Conservation (phyloP, 2,329 filamentous ascomycete genomes). For the Blumeria graminis region DNA sequence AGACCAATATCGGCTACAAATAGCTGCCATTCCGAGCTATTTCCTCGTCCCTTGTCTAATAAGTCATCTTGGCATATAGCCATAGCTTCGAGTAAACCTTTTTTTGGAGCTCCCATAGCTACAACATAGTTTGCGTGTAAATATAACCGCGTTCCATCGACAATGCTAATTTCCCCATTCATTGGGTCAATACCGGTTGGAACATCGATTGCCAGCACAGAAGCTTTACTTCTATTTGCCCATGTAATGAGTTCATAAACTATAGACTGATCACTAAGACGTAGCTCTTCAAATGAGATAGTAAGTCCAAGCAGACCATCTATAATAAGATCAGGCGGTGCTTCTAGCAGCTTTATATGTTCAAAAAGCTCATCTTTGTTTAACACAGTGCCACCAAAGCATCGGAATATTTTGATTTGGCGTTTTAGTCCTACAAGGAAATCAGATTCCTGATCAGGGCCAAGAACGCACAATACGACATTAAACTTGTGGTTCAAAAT, state of each 20-base stretch:
- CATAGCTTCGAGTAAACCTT: slow-evolving; percentile 57
- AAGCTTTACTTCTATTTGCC: slow-evolving; percentile 70
- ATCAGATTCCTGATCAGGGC: slow-evolving; percentile 60
- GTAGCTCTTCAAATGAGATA: slow-evolving; percentile 68
- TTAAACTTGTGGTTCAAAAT: slow-evolving; percentile 62
- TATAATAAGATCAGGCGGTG: slow-evolving; percentile 56
- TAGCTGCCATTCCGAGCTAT: slow-evolving; percentile 38
- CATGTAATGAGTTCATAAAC: slow-evolving; percentile 82
- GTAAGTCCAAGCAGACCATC: slow-evolving; percentile 76
- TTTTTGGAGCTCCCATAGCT: slow-evolving; percentile 67
- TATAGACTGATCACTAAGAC: slow-evolving; percentile 57
- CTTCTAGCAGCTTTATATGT: slow-evolving; percentile 30
- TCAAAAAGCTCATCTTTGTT: slow-evolving; percentile 37
- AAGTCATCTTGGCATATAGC: slow-evolving; percentile 10
- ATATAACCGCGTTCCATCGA: slow-evolving; percentile 56
- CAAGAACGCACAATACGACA: slow-evolving; percentile 62
- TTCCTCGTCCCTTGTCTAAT: slow-evolving; percentile 11
- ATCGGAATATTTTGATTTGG: slow-evolving; percentile 65
- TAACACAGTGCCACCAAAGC: slow-evolving; percentile 52
- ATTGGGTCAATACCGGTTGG: slow-evolving; percentile 72
- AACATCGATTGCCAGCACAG: slow-evolving; percentile 69
- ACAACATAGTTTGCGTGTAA: slow-evolving; percentile 65
- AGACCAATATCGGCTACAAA: slow-evolving; percentile 76
- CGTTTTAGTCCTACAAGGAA: slow-evolving; percentile 57
- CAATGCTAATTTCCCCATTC: slow-evolving; percentile 38